These are phyloP conservation scores for Petrea volubilis DNA, from an alignment of 257 asterid species.

Conservation along the genomic window DNA sequence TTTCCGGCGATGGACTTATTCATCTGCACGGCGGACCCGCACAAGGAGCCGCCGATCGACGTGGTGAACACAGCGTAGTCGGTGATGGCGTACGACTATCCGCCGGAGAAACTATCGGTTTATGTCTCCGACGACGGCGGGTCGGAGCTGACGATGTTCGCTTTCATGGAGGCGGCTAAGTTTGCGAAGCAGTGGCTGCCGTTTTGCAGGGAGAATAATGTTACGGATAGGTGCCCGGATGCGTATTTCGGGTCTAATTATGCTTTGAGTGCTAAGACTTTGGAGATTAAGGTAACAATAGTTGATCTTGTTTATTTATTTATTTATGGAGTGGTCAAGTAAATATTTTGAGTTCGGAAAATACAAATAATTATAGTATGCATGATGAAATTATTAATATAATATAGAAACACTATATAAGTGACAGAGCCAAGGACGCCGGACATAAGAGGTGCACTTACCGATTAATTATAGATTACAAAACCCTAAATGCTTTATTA, in stretches of 20 bases:
- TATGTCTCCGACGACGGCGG: constrained; percentile 86
- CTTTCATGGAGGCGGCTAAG: constrained; percentile 76
- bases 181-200: constrained; percentile 70
- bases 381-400: too few species aligned
- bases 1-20: constrained; percentile 64
- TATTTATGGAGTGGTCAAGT: too few species aligned
- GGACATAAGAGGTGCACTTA: too few species aligned
- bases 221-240: constrained; percentile 57
- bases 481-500: too few species aligned
- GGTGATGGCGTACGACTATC: constrained; percentile 76
- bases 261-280: constrained; percentile 9
- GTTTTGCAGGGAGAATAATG: constrained; percentile 54
- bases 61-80: constrained; percentile 77
- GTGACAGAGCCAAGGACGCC: too few species aligned
- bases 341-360: too few species aligned
- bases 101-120: constrained; percentile 63
- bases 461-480: too few species aligned
- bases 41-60: constrained; percentile 61
- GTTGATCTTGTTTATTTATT: background rate
- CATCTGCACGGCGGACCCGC: constrained; percentile 83
- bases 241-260: constrained; percentile 49
- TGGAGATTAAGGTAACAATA: constrained; percentile 57
- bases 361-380: too few species aligned
- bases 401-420: too few species aligned
- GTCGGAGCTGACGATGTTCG: constrained; percentile 67